Base-by-base conservation (phyloP, 2,329 filamentous ascomycete genomes). In the Karstenula rhodostoma region DNA sequence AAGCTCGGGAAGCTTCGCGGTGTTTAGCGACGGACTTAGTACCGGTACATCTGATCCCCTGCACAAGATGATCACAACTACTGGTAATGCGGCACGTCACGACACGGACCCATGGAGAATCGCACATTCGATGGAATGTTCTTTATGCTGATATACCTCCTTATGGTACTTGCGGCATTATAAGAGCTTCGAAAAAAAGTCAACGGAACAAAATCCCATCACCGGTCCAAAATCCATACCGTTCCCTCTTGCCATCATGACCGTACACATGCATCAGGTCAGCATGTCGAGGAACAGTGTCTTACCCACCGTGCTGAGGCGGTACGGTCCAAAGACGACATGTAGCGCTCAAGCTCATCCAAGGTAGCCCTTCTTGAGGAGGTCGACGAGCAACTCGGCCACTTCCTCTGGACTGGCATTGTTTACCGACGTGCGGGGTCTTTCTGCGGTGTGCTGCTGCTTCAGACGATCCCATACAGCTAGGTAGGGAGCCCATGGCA, bases 1-100 rank as follows among this genome's bases (percentile, higher is more conserved):
- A 59, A 60, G 53, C 58, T 43, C 15, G 23, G 43, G 22, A n/a
- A 22, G 37, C 19, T 58, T 37, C 56, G 61, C 66, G 67, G 65
- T 63, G 55, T 67, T 61, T 56, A 61, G 43, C 52, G 42, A 35
- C 52, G 52, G 52, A 37, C 2, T 47, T 55, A 55, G 19, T 32
- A 22, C 27, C n/a, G n/a, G n/a, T n/a, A n/a, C n/a, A n/a, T n/a
- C n/a, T n/a, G n/a, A 46, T 17, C 40, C 52, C 52, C 29, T 46
- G 42, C 19, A 19, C 29, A 13, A 23, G 7, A 32, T 9, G 8
- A 32, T 9, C 29, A 32, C 7, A 32, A 5, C 29, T 10, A 32
- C 12, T 10, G 29, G n/a, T n/a, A n/a, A n/a, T n/a, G n/a, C n/a
- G n/a, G n/a, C n/a, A n/a, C n/a, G 8, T 9, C 12, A 9, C 29